phyloP scores from a whole-genome alignment of 441 rosid species.

The Eutrema salsugineum region DNA sequence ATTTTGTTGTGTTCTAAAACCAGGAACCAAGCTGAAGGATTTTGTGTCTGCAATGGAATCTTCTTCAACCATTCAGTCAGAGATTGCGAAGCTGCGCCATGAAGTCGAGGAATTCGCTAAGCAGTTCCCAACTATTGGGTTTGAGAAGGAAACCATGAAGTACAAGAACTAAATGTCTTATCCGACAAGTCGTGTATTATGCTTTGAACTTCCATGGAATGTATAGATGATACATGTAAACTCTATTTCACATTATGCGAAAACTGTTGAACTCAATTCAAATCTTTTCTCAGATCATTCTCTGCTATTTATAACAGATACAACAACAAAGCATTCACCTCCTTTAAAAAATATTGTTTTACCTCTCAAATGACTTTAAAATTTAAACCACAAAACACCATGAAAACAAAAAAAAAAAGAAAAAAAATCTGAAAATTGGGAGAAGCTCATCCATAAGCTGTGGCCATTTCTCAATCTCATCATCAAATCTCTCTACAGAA shows the following conservation, averaged over 20 bases:
- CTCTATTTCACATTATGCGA: conserved; percentile 7
- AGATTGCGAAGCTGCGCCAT: conserved; percentile 61
- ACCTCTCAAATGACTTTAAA: not conserved
- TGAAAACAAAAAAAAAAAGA: not conserved
- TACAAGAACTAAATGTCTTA: conserved; percentile 65
- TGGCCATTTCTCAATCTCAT: conserved; percentile 25
- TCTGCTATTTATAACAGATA: not conserved
- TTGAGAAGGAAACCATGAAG: conserved; percentile 93
- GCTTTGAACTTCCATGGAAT: conserved; percentile 27
- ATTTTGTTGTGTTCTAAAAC: conserved; percentile 4
- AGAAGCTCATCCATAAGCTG: conserved; percentile 30
- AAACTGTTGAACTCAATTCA: not conserved
- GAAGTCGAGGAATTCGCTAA: conserved; percentile 92
- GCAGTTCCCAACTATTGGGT: conserved; percentile 95
- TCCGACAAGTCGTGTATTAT: not conserved
- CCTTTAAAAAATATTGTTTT: not conserved
- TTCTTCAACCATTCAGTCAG: conserved; percentile 55
- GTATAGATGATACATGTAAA: conserved; percentile 28
- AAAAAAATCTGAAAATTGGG: not conserved
- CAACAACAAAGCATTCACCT: not conserved
- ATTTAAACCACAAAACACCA: conserved; percentile 14
- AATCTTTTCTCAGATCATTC: not conserved
- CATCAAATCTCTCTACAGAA: conserved; percentile 15
- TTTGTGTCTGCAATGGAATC: conserved; percentile 60
- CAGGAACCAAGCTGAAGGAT: conserved; percentile 94